Conservation (phyloP, 352 stramenopile species). For the Detonula confervacea region DNA sequence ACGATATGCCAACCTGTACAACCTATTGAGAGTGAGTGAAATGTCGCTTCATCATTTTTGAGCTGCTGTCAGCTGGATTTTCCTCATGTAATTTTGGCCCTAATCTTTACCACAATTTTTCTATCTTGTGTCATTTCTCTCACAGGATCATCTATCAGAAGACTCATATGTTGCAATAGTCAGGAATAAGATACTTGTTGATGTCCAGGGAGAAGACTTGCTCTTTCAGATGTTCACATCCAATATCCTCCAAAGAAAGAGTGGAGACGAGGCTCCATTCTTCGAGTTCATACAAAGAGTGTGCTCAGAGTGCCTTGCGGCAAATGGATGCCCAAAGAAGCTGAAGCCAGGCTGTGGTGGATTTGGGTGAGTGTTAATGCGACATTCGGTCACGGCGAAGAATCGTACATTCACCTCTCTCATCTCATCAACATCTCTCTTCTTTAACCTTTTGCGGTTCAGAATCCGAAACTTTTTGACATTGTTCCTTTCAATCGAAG, state of each 20-base stretch:
- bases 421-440: background rate
- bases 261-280: conserved; percentile 85
- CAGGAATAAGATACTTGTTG: conserved; percentile 85
- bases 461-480: conserved; percentile 84
- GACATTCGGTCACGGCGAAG: too few relatives aligned
- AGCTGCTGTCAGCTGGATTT: too few relatives aligned
- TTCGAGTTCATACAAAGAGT: conserved; percentile 88
- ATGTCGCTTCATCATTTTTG: background rate
- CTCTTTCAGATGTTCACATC: conserved; percentile 88
- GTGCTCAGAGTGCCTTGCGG: conserved; percentile 69
- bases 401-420: background rate
- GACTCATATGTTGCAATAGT: conserved; percentile 83
- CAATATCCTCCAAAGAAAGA: conserved; percentile 81
- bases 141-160: conserved; percentile 79
- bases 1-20: conserved; percentile 85
- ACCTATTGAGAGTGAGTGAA: conserved; percentile 65
- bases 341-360: conserved; percentile 81
- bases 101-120: too few relatives aligned
- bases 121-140: too few relatives aligned
- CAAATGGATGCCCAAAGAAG: conserved; percentile 67
- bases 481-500: conserved; percentile 86
- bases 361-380: conserved; percentile 71
- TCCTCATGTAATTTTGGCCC: too few relatives aligned
- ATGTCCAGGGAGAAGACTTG: conserved; percentile 81
- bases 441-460: too few relatives aligned